phyloP scores from a whole-genome alignment of 805 yeast species.

The Vanderwaltozyma polyspora region DNA sequence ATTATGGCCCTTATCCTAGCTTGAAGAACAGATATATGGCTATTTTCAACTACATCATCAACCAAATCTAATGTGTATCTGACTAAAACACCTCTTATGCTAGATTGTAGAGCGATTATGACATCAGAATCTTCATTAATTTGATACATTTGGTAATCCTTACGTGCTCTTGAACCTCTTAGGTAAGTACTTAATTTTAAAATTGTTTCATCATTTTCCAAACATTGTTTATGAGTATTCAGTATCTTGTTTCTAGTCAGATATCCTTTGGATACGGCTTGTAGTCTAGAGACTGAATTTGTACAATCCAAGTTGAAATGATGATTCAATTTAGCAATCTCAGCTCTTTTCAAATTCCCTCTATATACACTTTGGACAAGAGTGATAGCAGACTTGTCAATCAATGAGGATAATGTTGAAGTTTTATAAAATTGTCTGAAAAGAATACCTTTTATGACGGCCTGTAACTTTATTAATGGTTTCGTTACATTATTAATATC shows the following conservation, averaged over 20 bases:
- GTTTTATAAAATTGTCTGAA: too few species aligned
- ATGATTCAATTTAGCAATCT: too few species aligned
- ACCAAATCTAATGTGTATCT: conserved; percentile 46
- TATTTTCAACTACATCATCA: conserved; percentile 41
- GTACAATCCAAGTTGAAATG: too few species aligned
- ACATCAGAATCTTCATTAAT: conserved; percentile 5
- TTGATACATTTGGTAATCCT: not conserved
- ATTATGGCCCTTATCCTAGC: conserved; percentile 39
- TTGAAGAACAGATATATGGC: conserved; percentile 38
- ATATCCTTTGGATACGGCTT: conserved; percentile 47
- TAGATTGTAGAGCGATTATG: conserved; percentile 41
- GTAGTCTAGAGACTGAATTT: conserved; percentile 28
- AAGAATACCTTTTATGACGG: not conserved
- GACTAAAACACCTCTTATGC: conserved; percentile 49
- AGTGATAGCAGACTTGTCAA: too few species aligned
- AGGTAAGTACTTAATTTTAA: conserved; percentile 7
- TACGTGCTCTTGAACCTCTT: conserved; percentile 6
- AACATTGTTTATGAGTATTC: too few species aligned
- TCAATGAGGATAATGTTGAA: too few species aligned
- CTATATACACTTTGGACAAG: too few species aligned
- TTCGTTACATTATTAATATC: not conserved
- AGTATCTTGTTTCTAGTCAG: not conserved
- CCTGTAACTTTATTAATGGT: not conserved
- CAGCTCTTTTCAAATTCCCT: too few species aligned
- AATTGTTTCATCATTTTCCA: conserved; percentile 1